phyloP scores from a whole-genome alignment of 2,329 filamentous ascomycete species.

The Beauveria varroae region DNA sequence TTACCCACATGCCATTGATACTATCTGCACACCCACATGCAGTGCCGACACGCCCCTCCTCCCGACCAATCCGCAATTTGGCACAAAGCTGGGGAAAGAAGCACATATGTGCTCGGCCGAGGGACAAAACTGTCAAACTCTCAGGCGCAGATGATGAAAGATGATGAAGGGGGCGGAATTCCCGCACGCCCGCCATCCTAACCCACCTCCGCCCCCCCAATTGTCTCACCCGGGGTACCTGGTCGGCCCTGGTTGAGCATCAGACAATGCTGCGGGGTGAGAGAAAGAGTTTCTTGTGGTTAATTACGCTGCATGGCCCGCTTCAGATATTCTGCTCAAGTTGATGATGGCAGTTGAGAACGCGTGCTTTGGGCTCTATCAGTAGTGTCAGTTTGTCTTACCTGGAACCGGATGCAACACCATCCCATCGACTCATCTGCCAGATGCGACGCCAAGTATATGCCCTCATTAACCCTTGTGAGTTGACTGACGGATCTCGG shows the following conservation, averaged over 20 bases:
- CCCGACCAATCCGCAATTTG: background rate
- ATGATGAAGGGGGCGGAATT: background rate
- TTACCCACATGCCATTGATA: no score
- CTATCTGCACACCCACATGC: no score
- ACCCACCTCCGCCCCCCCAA: background rate
- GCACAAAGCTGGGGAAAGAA: background rate
- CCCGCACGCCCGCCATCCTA: no score
- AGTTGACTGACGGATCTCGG: background rate
- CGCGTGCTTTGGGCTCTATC: background rate
- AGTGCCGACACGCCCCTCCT: no score
- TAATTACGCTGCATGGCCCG: background rate
- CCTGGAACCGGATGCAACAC: background rate
- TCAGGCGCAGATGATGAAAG: no score
- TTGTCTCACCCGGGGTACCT: no score
- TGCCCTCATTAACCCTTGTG: background rate
- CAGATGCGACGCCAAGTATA: background rate
- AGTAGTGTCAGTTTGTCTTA: background rate
- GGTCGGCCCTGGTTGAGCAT: background rate
- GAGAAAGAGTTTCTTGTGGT: background rate
- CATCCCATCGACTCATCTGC: background rate
- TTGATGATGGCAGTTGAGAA: background rate
- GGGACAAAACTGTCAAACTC: no score
- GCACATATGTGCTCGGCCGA: constrained; percentile 1
- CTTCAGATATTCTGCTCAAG: background rate
- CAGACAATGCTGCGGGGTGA: background rate